Evolutionary conservation across 2,329 filamentous ascomycete species (phyloP).

Genomic region (Colletotrichum siamense): DNA sequence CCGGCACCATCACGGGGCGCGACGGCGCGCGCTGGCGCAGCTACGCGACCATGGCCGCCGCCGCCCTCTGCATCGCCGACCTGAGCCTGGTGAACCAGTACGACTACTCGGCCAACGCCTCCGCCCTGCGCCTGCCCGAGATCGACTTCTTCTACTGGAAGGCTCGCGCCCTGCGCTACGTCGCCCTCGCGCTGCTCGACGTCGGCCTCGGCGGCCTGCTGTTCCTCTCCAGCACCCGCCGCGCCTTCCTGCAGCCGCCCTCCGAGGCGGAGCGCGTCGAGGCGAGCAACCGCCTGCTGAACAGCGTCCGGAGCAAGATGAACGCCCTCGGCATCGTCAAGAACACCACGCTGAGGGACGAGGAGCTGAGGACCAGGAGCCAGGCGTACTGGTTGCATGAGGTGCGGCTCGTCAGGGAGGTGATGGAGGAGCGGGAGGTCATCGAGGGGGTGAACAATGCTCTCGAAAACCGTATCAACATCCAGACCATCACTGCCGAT

Average conservation of each 20-base stretch:
- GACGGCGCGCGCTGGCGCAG: slow-evolving; percentile 73
- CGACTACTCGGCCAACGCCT: slow-evolving; percentile 68
- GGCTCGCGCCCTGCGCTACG: slow-evolving; percentile 65
- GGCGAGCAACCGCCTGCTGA: slow-evolving; percentile 58
- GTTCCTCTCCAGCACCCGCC: slow-evolving; percentile 80
- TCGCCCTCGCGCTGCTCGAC: slow-evolving; percentile 71
- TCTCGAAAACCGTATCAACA: slow-evolving; percentile 67
- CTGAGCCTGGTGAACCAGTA: slow-evolving; percentile 70
- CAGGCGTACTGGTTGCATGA: slow-evolving; percentile 84
- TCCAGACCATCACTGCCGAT: slow-evolving; percentile 64
- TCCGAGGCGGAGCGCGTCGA: slow-evolving; percentile 72
- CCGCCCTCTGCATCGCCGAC: slow-evolving; percentile 67
- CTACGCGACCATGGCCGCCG: slow-evolving; percentile 68
- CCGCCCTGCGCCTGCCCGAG: slow-evolving; percentile 65
- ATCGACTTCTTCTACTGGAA: slow-evolving; percentile 77
- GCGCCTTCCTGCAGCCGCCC: slow-evolving; percentile 72
- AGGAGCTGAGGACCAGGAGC: slow-evolving; percentile 67
- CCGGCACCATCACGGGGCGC: slow-evolving; percentile 65
- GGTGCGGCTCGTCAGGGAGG: slow-evolving; percentile 71
- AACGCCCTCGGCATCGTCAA: slow-evolving; percentile 76
- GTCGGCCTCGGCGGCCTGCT: slow-evolving; percentile 66
- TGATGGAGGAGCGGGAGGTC: slow-evolving; percentile 81
- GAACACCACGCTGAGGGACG: slow-evolving; percentile 81
- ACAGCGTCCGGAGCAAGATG: slow-evolving; percentile 68
- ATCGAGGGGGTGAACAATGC: slow-evolving; percentile 74